Base-by-base conservation (phyloP, 2,329 filamentous ascomycete genomes). In the Hymenoscyphus fraxineus region DNA sequence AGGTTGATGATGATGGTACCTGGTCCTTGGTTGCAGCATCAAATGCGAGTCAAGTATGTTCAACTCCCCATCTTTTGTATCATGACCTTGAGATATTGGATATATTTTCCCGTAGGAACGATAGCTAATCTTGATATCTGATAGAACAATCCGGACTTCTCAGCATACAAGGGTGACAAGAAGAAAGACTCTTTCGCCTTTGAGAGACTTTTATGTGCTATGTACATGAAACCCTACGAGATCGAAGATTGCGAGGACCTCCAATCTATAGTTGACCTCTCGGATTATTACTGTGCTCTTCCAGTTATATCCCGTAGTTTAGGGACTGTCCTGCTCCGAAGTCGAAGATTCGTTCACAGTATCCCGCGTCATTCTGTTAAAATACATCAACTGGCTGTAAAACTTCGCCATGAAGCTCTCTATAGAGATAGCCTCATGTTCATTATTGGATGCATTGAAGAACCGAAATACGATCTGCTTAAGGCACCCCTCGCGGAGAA, bases 21-120 rank as follows among this genome's bases (percentile, higher is more conserved):
- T 63, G 61, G 61, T 32, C 38, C 12, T 59, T 59, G 19, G 57
- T 40, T 59, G 54, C 54, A 6, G 54, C 27, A 15, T 15, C 16
- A 6, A 57, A 35, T 32, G 22, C 31, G 16, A 32, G 15, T 57
- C 10, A 57, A 10, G 16, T 38, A 32, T 19, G n/a, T 16, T 19
- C 22, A 7, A 10, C 19, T 47, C n/a, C 6, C 32, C 32, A 35
- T 47, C 2, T 44, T 44, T 16, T 44, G 3, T 22, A 47, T 22
- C n/a, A 47, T 16, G 44, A 35, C 32, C 32, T 6, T 35, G 9
- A 35, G 32, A 35, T 35, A 27, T 35, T 9, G 9, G 9, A 35
- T 2, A 35, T 35, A 27, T 27, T 27, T 27, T 27, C 22, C 22
- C 22, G 15, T 44, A 1, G 41, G 41, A 9, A n/a, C 41, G 9